Conservation (phyloP, 2,329 filamentous ascomycete genomes). For the Raffaelea albimanens region DNA sequence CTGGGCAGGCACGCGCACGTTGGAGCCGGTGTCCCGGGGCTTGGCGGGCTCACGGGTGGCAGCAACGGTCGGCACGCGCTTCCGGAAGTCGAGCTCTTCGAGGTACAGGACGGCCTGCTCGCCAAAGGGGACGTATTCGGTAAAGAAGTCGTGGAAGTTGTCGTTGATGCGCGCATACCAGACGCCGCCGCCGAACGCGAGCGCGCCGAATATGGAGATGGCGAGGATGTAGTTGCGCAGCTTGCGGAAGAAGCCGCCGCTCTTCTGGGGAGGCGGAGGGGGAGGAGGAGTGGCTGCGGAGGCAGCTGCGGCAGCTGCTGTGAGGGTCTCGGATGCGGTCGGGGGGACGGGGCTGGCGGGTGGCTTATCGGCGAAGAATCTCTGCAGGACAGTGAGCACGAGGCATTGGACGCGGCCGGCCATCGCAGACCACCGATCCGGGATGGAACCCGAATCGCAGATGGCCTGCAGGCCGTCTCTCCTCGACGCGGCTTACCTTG, state of each 20-base stretch:
- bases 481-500: slow-evolving; percentile 6
- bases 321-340: no score
- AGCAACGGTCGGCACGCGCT: slow-evolving; percentile 56
- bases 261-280: slow-evolving; percentile 38
- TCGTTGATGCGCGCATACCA: slow-evolving; percentile 91
- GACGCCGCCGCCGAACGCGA: slow-evolving; percentile 79
- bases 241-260: slow-evolving; percentile 61
- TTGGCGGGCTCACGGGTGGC: slow-evolving; percentile 39
- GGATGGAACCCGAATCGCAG: not conserved
- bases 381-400: slow-evolving; percentile 27
- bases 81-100: slow-evolving; percentile 88
- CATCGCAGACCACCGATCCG: no score
- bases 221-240: slow-evolving; percentile 71
- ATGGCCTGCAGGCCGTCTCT: not conserved
- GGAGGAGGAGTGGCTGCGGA: slow-evolving; percentile 23
- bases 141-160: slow-evolving; percentile 98
- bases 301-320: no score
- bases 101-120: slow-evolving; percentile 93
- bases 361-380: slow-evolving; percentile 45
- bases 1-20: slow-evolving; percentile 74
- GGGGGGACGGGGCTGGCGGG: slow-evolving; percentile 37
- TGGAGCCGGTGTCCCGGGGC: slow-evolving; percentile 49
- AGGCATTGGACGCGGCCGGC: no score
- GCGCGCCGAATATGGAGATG: slow-evolving; percentile 62
- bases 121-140: slow-evolving; percentile 88